A percentile compares a stretch with the other conserved stretches of the same genome.
Evolutionary conservation across 129 eudicot species (phyloP).

Genomic region (Calendula officinalis): DNA sequence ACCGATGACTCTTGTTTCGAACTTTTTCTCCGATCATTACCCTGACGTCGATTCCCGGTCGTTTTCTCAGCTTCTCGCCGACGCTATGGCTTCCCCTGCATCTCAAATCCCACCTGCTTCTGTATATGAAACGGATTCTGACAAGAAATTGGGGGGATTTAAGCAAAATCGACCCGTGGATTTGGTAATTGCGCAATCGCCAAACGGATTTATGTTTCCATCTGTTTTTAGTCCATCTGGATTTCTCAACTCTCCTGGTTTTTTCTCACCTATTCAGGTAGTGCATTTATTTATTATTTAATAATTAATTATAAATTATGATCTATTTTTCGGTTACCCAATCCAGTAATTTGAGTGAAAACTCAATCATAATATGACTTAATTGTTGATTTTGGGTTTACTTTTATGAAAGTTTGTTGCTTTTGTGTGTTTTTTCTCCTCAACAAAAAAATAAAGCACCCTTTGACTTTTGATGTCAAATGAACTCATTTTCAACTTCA

Average conservation of each 20-base stretch:
- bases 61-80: slow-evolving; percentile 85
- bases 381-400: neutral
- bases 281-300: neutral
- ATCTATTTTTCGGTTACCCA: neutral
- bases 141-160: slow-evolving; percentile 49
- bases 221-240: slow-evolving; percentile 60
- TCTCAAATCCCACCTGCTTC: slow-evolving; percentile 21
- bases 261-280: slow-evolving; percentile 80
- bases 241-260: slow-evolving; percentile 66
- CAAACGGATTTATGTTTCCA: slow-evolving; percentile 50
- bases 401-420: neutral
- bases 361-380: neutral
- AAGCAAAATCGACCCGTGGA: slow-evolving; percentile 70
- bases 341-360: neutral
- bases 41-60: slow-evolving; percentile 52
- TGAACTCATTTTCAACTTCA: slow-evolving; percentile 18
- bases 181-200: slow-evolving; percentile 54
- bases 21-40: slow-evolving; percentile 46
- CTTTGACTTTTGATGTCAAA: slow-evolving; percentile 24
- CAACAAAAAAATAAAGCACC: neutral
- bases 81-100: slow-evolving; percentile 75
- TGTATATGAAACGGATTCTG: slow-evolving; percentile 7
- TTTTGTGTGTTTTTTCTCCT: neutral
- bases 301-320: neutral
- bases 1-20: slow-evolving; percentile 77